Evolutionary conservation across 768 basidiomycete species (phyloP), one percentile per base, ranked within the genome.

Genomic region (Hysterangium stoloniferum): DNA sequence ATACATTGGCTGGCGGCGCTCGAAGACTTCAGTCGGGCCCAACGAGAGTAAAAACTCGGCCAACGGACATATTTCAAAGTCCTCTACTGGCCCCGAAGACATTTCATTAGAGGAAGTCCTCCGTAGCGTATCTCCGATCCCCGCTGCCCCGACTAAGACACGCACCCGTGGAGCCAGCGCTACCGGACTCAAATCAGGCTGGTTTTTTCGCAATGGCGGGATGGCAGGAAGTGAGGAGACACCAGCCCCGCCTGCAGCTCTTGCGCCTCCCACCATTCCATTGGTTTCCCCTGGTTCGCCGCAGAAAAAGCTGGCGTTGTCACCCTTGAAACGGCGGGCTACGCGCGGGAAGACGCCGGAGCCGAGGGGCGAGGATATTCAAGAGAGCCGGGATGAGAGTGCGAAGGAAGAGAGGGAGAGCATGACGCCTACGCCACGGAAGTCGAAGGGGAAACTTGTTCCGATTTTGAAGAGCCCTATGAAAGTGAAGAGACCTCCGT

Each of bases 241-340:
- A 28, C 54, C 59, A 11, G 49, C 57, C 15, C 64, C 65, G 40
- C 58, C 59, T 3, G 62, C 61, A 24, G 59, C 63, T n/a, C 64
- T 57, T 2, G 45, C 33, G 12, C 36, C 19, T 41, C 11, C 40
- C 11, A 12, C 40, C 9, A 41, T 22, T 9, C 28, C 19, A 41
- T 41, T 25, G 40, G 22, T 25, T 41, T 25, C 40, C 22, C 11
- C 40, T 70, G 72, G 41, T 66, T 72, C n/a, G 58, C 68, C 61
- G 58, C 1, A 58, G n/a, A n/a, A 64, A 31, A 55, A 62, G 0
- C 66, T 63, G 29, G 61, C 62, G 1, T 57, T 64, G 8, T 64
- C 65, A 1, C 62, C 61, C 4, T 59, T 60, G 6, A 57, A 57
- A 8, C 67, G 68, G 27, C 65, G 66, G 17, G 24, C 45, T 46